Evolutionary conservation across 202 grass and related monocot species (phyloP).

Genomic region (Schoenoplectus tabernaemontani): DNA sequence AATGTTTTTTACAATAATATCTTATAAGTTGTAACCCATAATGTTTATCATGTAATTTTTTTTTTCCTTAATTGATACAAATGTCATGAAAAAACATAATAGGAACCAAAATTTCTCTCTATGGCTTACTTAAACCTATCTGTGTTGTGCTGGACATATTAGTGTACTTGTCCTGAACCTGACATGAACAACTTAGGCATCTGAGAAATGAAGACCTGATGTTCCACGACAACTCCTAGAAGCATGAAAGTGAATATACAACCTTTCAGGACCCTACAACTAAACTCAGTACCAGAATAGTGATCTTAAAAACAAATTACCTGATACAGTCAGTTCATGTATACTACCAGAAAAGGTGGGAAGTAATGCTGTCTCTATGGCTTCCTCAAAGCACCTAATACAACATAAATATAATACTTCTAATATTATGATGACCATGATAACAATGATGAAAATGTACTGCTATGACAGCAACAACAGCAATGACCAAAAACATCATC

Average conservation of each 20-base stretch:
- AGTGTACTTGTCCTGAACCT: not conserved
- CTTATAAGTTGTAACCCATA: too few species aligned
- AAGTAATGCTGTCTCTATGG: constrained; percentile 62
- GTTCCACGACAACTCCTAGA: not conserved
- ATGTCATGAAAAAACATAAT: too few species aligned
- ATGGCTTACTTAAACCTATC: not conserved
- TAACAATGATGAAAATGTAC: not conserved
- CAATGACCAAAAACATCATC: not conserved
- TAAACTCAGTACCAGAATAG: not conserved
- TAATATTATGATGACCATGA: not conserved
- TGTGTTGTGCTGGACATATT: not conserved
- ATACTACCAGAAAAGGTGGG: constrained; percentile 59
- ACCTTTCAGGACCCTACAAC: not conserved
- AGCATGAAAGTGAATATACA: too few species aligned
- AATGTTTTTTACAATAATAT: too few species aligned
- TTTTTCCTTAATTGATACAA: too few species aligned
- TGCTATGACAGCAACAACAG: not conserved
- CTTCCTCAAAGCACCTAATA: constrained; percentile 64
- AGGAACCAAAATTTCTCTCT: not conserved
- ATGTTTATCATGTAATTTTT: too few species aligned
- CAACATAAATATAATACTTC: constrained; percentile 12
- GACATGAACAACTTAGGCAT: not conserved
- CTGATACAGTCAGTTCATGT: constrained; percentile 47
- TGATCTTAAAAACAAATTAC: constrained; percentile 26
- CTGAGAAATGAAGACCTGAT: not conserved